Evolutionary conservation across 345 rosid species (phyloP).

Genomic region (Arabis alpina): DNA sequence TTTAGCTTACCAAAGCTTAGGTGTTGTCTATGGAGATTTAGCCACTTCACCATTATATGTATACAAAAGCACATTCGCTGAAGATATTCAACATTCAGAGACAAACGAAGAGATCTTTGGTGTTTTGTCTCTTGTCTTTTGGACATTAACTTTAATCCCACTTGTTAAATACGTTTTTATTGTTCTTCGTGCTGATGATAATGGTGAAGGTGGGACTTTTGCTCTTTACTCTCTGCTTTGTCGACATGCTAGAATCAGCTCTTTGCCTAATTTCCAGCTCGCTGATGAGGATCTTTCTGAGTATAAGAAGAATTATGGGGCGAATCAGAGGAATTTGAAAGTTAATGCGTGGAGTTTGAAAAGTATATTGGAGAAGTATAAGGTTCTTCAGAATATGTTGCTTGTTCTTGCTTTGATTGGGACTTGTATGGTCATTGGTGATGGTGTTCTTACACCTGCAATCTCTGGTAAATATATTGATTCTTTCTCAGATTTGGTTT

Average conservation of each 20-base stretch:
- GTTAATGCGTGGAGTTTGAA: conserved; percentile 58
- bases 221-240: conserved; percentile 81
- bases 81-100: conserved; percentile 80
- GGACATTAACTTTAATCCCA: conserved; percentile 83
- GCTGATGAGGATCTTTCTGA: conserved; percentile 81
- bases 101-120: conserved; percentile 90
- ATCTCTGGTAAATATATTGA: conserved; percentile 77
- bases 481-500: conserved; percentile 2
- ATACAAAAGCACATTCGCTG: conserved; percentile 84
- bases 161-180: conserved; percentile 74
- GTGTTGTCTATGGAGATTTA: conserved; percentile 90
- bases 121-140: conserved; percentile 78
- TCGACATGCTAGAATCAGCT: conserved; percentile 75
- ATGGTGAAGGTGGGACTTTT: conserved; percentile 92
- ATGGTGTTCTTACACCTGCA: conserved; percentile 92
- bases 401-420: conserved; percentile 82
- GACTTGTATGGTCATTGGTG: conserved; percentile 94
- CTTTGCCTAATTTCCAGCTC: conserved; percentile 78
- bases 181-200: conserved; percentile 86
- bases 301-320: conserved; percentile 53
- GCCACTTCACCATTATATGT: conserved; percentile 87
- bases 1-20: conserved; percentile 85
- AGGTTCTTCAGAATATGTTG: conserved; percentile 66
- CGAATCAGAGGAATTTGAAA: conserved; percentile 37
- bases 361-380: conserved; percentile 66